phyloP scores from a whole-genome alignment of 306 rosid genomes.

The Cucurbita maxima region DNA sequence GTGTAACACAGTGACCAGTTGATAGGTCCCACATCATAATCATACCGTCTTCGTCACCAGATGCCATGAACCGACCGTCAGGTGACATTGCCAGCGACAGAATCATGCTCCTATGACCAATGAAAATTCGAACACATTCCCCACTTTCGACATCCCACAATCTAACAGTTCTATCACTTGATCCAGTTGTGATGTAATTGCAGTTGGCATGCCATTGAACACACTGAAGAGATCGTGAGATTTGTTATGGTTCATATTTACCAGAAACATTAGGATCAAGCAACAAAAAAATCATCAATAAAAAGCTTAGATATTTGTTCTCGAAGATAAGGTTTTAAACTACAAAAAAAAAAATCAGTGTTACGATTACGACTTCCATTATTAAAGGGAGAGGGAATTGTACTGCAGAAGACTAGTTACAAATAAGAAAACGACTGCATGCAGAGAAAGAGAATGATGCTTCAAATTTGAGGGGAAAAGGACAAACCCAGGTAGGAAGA shows the following conservation, averaged over 20 bases:
- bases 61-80: constrained; percentile 91
- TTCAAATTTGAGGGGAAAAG: not conserved
- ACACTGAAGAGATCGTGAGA: constrained; percentile 27
- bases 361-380: not conserved
- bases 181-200: constrained; percentile 96
- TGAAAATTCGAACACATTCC: constrained; percentile 85
- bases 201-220: constrained; percentile 99
- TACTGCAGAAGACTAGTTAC: not conserved
- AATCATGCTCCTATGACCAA: constrained; percentile 94
- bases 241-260: not conserved
- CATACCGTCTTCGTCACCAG: constrained; percentile 90
- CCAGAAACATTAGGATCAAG: not conserved
- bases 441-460: not conserved
- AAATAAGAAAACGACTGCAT: not conserved
- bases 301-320: not conserved
- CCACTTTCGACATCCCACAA: constrained; percentile 96
- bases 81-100: constrained; percentile 86
- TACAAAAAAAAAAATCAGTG: not conserved
- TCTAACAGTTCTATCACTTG: constrained; percentile 91
- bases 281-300: not conserved
- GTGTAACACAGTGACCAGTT: constrained; percentile 68
- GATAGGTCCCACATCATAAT: constrained; percentile 99
- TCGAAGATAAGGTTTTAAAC: not conserved
- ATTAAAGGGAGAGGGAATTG: not conserved
- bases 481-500: not conserved